Base-by-base conservation (phyloP, 306 rosid species). In the Vachellia pachyceras region DNA sequence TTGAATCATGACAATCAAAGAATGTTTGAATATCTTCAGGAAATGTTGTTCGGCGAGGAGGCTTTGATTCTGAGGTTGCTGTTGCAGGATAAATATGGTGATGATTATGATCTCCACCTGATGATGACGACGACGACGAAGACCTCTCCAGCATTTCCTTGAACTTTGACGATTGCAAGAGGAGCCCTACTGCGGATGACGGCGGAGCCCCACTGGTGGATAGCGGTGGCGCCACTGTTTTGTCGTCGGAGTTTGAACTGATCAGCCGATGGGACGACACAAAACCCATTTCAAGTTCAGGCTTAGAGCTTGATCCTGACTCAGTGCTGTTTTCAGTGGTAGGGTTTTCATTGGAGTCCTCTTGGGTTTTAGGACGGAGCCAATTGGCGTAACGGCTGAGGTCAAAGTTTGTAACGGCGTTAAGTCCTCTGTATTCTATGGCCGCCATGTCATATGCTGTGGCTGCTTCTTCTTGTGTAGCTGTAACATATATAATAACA, bases 401-500 rank as follows among this genome's bases (percentile, higher is more conserved):
- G 55, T 95, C 97, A 79, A 95, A 95, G 82, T 95, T 95, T 33
- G 99, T 95, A 79, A 95, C 90, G 50, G 99, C 99, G 77, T 95
- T 91, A 79, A 93, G 90, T 79, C 99, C 99, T 6, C 97, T 91
- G 18, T 92, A 85, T 73, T 92, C 90, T 77, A 95, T 90, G 13
- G 99, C 99, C 45, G 99, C 99, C 88, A 82, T 80, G 80, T 95
- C 99, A 84, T 95, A 95, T 18, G 99, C 99, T 3, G 82, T 80
- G 45, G 99, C 99, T 42, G 99, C 97, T 84, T 95, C 99, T 86
- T 95, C 99, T 82, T 95, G 99, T 36, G 99, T 92, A 75, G 99
- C 99, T 92, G 85, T 44, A 42, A 55, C 70, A 69, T n/a, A n/a
- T n/a, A n/a, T 67, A 44, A 44, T 17, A 3, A 13, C 9, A 5